Evolutionary conservation across 805 yeast genomes (phyloP).

Genomic region (Kuraishia molischiana): DNA sequence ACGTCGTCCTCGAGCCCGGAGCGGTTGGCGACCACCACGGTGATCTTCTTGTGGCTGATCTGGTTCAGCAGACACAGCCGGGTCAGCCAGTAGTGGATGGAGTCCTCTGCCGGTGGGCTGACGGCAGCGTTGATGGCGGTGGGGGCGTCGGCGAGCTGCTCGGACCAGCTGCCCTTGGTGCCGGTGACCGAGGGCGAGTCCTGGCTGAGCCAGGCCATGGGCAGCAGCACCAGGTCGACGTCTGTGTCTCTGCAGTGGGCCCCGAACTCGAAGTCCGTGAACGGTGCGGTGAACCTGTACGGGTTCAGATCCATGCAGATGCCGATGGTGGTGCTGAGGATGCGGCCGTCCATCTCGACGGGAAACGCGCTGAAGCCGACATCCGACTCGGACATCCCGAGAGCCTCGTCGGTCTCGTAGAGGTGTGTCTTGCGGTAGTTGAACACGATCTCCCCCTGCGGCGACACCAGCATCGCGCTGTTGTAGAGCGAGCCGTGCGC

Average conservation of each 20-base stretch:
- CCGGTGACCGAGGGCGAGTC: conserved; percentile 27
- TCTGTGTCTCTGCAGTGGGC: conserved; percentile 33
- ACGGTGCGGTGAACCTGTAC: conserved; percentile 73
- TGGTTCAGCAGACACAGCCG: conserved; percentile 48
- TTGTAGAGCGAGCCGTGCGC: conserved; percentile 37
- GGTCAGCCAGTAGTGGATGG: conserved; percentile 61
- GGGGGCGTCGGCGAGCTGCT: neutral
- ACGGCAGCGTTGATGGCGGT: neutral
- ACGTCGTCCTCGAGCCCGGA: conserved; percentile 67
- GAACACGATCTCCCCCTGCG: conserved; percentile 45
- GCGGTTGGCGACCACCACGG: conserved; percentile 58
- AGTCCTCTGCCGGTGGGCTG: conserved; percentile 28
- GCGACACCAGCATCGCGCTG: conserved; percentile 57
- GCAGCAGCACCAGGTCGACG: conserved; percentile 54
- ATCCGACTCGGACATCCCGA: conserved; percentile 73
- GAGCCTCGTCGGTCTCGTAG: conserved; percentile 67
- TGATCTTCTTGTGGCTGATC: conserved; percentile 10
- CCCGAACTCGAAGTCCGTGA: conserved; percentile 64
- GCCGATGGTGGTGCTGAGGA: conserved; percentile 50
- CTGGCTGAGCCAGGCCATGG: conserved; percentile 79
- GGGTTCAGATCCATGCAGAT: conserved; percentile 95
- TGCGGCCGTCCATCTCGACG: conserved; percentile 21
- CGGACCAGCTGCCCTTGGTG: neutral
- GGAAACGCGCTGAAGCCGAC: conserved; percentile 44
- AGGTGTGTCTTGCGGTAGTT: conserved; percentile 72